Evolutionary conservation across 2,329 filamentous ascomycete genomes (phyloP), one percentile per base, ranked within the genome.

Genomic region (Beauveria rudraprayagi): DNA sequence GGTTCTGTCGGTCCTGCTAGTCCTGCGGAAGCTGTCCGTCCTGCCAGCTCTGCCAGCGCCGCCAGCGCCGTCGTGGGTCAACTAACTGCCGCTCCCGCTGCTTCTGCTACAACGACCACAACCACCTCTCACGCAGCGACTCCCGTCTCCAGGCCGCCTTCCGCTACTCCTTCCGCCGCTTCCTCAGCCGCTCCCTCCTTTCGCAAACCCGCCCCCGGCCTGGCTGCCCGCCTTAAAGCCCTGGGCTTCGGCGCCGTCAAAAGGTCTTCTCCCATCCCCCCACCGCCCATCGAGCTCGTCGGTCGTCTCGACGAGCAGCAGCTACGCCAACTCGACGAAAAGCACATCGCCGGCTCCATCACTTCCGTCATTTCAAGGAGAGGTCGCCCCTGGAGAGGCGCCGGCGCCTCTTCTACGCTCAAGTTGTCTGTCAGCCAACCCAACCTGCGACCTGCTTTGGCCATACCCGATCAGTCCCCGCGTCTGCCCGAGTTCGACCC

Each of bases 361-460:
- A 65, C 70, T 70, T 64, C 77, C 77, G 65, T 77, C 66, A 77
- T 90, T 67, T 80, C 86, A 72, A 81, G 86, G 70, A 82, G 86
- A 68, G 88, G 88, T 70, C 84, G 85, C 69, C 83, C 87, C 67
- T 91, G 88, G 88, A 89, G 84, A 77, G 86, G 84, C 71, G 80
- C 83, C 70, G 81, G 83, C 70, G 67, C 69, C 66, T 68, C 66
- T 61, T 30, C 60, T 53, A 59, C 48, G 57, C 65, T 67, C 63
- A 67, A 69, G 63, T 57, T 65, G 61, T 61, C 63, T 61, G 64
- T 65, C 63, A 56, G 34, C 57, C 58, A 57, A 66, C 66, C 66
- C 64, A 66, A 62, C 56, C 63, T 66, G 48, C 67, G 67, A 59
- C 60, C 64, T 46, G 61, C 66, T 28, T 64, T 70, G 43, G 65